These are phyloP conservation scores for Rhodotorula mucilaginosa DNA, from an alignment of 1,284 basidiomycete species.

Conservation along the genomic window DNA sequence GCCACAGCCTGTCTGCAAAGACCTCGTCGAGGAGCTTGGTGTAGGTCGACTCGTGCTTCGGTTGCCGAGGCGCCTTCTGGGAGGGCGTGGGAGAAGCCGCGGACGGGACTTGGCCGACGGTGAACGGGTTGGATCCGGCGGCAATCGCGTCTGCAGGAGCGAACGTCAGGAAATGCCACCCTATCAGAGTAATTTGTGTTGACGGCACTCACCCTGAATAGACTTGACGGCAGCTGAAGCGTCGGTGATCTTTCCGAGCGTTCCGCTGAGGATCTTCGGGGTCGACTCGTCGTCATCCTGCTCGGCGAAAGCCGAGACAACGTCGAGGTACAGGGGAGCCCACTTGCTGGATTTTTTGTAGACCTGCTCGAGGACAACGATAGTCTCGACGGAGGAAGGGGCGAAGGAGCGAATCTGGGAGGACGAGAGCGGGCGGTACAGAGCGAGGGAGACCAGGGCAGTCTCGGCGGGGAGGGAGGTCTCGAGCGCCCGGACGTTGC, in stretches of 20 bases:
- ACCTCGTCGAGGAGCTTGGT: constrained; percentile 80
- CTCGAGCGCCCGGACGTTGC: constrained; percentile 54
- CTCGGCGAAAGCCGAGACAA: constrained; percentile 65
- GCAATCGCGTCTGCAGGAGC: constrained; percentile 43
- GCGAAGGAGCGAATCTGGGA: constrained; percentile 65
- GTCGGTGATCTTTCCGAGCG: constrained; percentile 57
- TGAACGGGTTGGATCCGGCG: constrained; percentile 46
- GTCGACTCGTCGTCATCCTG: constrained; percentile 50
- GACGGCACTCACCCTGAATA: constrained; percentile 29
- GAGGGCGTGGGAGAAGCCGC: constrained; percentile 45
- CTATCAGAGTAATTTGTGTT: too few species aligned
- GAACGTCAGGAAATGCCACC: too few species aligned
- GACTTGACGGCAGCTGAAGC: constrained; percentile 52
- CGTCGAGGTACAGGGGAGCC: constrained; percentile 81
- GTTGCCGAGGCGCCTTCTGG: constrained; percentile 57
- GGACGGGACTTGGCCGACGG: constrained; percentile 45
- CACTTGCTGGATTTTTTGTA: constrained; percentile 75
- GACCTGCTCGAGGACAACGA: constrained; percentile 83
- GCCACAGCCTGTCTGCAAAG: constrained; percentile 76
- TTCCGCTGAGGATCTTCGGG: constrained; percentile 61
- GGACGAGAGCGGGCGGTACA: constrained; percentile 71
- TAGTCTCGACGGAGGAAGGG: constrained; percentile 63
- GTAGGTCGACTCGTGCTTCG: constrained; percentile 88
- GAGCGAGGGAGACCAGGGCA: constrained; percentile 65
- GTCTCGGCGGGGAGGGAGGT: constrained; percentile 57